Evolutionary conservation across 768 basidiomycete species (phyloP).

Genomic region (Russula sp.): DNA sequence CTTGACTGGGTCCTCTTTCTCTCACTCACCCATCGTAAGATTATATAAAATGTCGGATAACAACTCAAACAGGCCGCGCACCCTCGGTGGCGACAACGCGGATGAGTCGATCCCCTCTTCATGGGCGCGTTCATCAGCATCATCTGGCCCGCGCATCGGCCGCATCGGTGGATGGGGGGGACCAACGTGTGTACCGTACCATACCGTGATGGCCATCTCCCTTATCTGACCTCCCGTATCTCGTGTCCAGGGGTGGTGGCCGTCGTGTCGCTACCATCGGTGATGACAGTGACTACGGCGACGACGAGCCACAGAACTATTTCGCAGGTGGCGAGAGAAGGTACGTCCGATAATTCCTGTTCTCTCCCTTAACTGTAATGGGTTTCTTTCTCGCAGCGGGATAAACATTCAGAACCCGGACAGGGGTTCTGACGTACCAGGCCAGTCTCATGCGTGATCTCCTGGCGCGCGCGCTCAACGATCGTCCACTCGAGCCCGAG

Average conservation of each 20-base stretch:
- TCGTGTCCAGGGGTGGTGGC: constrained; percentile 22
- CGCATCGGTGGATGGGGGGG: constrained; percentile 27
- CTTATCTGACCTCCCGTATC: not conserved
- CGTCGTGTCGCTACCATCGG: constrained; percentile 32
- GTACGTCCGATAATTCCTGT: constrained; percentile 33
- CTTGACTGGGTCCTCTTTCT: too few species aligned
- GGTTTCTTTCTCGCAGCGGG: too few species aligned
- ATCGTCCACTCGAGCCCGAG: constrained; percentile 14
- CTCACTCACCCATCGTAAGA: too few species aligned
- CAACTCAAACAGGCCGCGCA: constrained; percentile 18
- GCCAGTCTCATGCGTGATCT: constrained; percentile 66
- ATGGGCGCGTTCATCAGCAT: constrained; percentile 9
- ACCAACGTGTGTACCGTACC: constrained; percentile 9
- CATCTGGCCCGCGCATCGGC: constrained; percentile 23
- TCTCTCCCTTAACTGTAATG: too few species aligned
- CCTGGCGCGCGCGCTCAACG: constrained; percentile 78
- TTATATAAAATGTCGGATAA: constrained; percentile 13
- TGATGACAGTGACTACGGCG: constrained; percentile 45
- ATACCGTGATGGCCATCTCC: too few species aligned
- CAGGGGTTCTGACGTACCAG: constrained; percentile 39
- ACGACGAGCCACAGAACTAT: constrained; percentile 49
- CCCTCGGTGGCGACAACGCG: constrained; percentile 12
- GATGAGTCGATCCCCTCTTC: not conserved
- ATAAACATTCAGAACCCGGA: too few species aligned
- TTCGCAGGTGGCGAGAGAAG: constrained; percentile 96